Evolutionary conservation across 495 filamentous ascomycete genomes (phyloP), one percentile per base, ranked within the genome.

Genomic region (Penicillium goetzii): DNA sequence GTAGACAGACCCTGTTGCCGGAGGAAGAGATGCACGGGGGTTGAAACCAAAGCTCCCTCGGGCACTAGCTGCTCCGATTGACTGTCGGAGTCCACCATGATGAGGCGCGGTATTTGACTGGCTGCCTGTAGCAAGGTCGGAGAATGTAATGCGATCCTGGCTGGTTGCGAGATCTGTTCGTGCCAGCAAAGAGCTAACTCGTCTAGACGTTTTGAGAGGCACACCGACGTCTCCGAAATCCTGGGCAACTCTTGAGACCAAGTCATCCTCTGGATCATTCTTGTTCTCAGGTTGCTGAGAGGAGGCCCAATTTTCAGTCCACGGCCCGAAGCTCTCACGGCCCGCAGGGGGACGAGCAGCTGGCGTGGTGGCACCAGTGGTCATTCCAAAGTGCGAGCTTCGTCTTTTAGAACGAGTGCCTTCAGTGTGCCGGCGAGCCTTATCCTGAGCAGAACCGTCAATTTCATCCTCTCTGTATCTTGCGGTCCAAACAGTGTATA

Each of bases 181-280:
- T n/a, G 95, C 91, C 56, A 98, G 84, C 62, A 98, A 80, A 38
- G 95, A 97, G 74, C 95, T 98, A 23, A 98, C 92, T 32, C 95
- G 84, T 33, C 95, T 84, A 14, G 92, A 95, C 45, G 92, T 87
- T 73, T 90, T 88, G 23, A 86, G 80, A 4, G 88, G 87, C 19
- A 86, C 85, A 41, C 87, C 83, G 32, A 86, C 83, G 50, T 83
- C 81, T 25, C 88, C 90, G 61, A 86, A 90, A 56, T 95, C 92
- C 26, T 92, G 88, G 57, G 93, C 91, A 21, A 99, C 76, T 5
- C 90, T 86, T 12, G 89, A 87, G 3, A 85, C 87, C 58, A 93
- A 83, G 52, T 89, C 86, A 43, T 85, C 81, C 63, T 86, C 81
- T 0, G 76, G 81, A 51, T 77, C 74, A 40, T 66, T 66, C 66